phyloP scores from a whole-genome alignment of 192 early-diverging fungal species.

The Backusella parvicylindrica region DNA sequence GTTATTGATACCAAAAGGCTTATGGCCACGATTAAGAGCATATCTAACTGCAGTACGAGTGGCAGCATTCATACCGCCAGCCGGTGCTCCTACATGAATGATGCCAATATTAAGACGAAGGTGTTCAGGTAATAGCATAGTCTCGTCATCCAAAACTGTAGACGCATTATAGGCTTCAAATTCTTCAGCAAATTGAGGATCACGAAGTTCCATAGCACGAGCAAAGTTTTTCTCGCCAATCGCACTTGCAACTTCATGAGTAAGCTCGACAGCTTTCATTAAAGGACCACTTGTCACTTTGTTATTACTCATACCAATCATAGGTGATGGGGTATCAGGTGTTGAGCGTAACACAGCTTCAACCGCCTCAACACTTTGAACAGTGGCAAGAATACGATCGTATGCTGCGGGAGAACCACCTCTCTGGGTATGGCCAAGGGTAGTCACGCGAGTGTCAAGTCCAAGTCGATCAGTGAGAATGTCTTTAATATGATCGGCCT shows the following conservation, averaged over 20 bases:
- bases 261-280: constrained; percentile 91
- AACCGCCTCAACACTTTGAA: constrained; percentile 94
- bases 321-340: constrained; percentile 80
- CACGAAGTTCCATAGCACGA: constrained; percentile 86
- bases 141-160: constrained; percentile 42
- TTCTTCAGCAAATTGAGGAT: constrained; percentile 76
- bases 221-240: constrained; percentile 83
- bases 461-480: constrained; percentile 74
- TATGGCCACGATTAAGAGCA: constrained; percentile 85
- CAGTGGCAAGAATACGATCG: constrained; percentile 86
- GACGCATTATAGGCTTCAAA: constrained; percentile 62
- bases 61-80: constrained; percentile 97
- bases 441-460: constrained; percentile 91
- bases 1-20: constrained; percentile 82
- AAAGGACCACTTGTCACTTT: constrained; percentile 80
- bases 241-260: constrained; percentile 82
- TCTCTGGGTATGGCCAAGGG: constrained; percentile 91
- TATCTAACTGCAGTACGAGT: constrained; percentile 85
- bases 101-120: constrained; percentile 82
- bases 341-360: constrained; percentile 85
- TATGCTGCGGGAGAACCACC: constrained; percentile 89
- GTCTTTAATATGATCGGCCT: constrained; percentile 77
- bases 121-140: constrained; percentile 36
- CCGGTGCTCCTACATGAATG: constrained; percentile 91
- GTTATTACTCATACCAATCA: constrained; percentile 91